These are phyloP conservation scores for Kuraishia piskuri DNA, from an alignment of 805 yeast species.

Conservation along the genomic window DNA sequence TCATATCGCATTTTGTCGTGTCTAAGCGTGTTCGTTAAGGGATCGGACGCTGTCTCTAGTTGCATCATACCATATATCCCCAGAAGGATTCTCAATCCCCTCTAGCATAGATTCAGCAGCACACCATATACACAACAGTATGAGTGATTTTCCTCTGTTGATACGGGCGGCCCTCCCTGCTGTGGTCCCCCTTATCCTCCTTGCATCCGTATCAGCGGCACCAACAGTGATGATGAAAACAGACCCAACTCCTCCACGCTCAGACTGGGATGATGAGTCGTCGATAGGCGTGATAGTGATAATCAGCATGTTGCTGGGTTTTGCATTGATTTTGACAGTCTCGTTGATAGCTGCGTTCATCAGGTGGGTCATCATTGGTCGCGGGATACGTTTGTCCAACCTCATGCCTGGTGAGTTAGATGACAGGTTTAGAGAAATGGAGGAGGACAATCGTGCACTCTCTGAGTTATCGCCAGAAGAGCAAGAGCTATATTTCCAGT, in stretches of 20 bases:
- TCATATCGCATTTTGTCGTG: no score
- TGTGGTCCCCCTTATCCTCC: not conserved
- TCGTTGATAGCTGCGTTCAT: slow-evolving; percentile 9
- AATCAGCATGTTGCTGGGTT: slow-evolving; percentile 16
- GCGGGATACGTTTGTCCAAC: slow-evolving; percentile 15
- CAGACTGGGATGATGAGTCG: not conserved
- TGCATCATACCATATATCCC: no score
- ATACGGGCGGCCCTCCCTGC: not conserved
- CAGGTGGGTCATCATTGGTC: slow-evolving; percentile 6
- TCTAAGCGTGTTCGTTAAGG: no score
- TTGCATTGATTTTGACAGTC: slow-evolving; percentile 10
- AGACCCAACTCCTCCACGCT: not conserved
- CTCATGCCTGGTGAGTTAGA: slow-evolving; percentile 52
- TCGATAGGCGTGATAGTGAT: slow-evolving; percentile 8
- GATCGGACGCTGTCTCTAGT: no score
- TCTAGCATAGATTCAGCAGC: no score
- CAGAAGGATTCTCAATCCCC: no score
- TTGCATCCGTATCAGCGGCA: not conserved
- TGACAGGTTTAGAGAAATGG: slow-evolving; percentile 49
- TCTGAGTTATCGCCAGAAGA: slow-evolving; percentile 58
- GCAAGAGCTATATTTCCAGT: slow-evolving; percentile 60
- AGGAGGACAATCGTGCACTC: slow-evolving; percentile 50
- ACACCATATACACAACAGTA: no score
- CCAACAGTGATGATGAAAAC: not conserved
- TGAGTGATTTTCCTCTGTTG: not conserved